Percentiles rank a stretch among this genome's conserved stretches.
These are phyloP conservation scores for Helotiales sp. DNA, from an alignment of 2,329 filamentous ascomycete species.

Conservation along the genomic window DNA sequence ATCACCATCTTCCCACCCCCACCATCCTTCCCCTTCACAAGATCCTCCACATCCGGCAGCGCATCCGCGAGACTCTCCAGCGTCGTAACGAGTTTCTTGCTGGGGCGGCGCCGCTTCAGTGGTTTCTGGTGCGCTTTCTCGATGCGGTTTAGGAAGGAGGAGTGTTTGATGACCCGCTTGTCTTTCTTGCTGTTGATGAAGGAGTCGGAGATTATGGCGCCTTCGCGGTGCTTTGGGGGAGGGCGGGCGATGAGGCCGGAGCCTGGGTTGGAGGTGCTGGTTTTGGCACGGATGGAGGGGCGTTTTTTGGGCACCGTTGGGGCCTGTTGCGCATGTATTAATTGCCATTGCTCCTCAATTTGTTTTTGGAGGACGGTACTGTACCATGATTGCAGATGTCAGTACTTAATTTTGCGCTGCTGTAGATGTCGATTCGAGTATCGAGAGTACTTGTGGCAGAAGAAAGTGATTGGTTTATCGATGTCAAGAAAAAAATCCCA, in stretches of 20 bases:
- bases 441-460: not conserved
- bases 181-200: slow-evolving; percentile 80
- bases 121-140: slow-evolving; percentile 62
- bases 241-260: slow-evolving; percentile 43
- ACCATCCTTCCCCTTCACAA: slow-evolving; percentile 39
- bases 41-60: slow-evolving; percentile 62
- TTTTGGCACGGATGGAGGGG: slow-evolving; percentile 61
- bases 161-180: slow-evolving; percentile 82
- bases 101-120: slow-evolving; percentile 69
- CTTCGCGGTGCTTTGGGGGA: slow-evolving; percentile 47
- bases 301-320: slow-evolving; percentile 57
- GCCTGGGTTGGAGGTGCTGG: slow-evolving; percentile 57
- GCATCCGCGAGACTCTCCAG: slow-evolving; percentile 81
- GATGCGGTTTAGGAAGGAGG: slow-evolving; percentile 77
- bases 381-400: slow-evolving; percentile 30
- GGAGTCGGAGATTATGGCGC: slow-evolving; percentile 56
- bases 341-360: slow-evolving; percentile 32
- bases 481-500: not conserved
- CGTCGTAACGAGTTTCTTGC: slow-evolving; percentile 78
- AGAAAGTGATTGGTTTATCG: not conserved
- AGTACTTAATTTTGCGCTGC: not conserved
- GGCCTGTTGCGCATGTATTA: slow-evolving; percentile 42
- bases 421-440: not conserved
- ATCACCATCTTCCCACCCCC: slow-evolving; percentile 66
- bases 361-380: slow-evolving; percentile 17